phyloP scores from a whole-genome alignment of 345 rosid genomes.

The Clausena lansium region DNA sequence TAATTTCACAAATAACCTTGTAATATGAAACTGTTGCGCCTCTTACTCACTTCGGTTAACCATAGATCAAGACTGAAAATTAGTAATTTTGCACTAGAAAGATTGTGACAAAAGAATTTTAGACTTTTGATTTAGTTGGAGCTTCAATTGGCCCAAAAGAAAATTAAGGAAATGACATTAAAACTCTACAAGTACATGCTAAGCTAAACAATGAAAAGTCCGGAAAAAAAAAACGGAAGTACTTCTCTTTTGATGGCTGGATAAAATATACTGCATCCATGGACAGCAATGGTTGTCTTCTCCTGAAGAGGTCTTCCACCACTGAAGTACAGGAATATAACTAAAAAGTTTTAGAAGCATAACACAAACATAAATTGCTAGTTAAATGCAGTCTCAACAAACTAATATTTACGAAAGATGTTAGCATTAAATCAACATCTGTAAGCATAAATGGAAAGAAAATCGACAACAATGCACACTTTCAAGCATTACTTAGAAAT shows the following conservation, averaged over 20 bases:
- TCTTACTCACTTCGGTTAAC: background rate
- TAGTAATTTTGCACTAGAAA: background rate
- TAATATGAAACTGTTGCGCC: background rate
- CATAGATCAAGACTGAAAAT: background rate
- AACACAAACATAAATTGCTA: background rate
- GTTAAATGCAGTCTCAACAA: background rate
- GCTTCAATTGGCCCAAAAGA: background rate
- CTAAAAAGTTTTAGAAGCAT: background rate
- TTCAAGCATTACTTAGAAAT: background rate
- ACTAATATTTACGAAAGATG: background rate
- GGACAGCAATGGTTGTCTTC: constrained; percentile 85
- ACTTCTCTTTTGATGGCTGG: constrained; percentile 94
- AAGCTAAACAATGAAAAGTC: background rate
- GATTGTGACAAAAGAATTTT: background rate
- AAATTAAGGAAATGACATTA: background rate
- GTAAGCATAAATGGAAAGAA: background rate
- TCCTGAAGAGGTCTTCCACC: constrained; percentile 95
- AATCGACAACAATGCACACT: background rate
- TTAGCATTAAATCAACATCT: background rate
- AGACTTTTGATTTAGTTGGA: background rate
- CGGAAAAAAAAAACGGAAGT: background rate
- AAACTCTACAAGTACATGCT: no score
- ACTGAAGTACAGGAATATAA: constrained; percentile 40
- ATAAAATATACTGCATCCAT: constrained; percentile 91
- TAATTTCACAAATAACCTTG: background rate